Base-by-base conservation (phyloP, 2,329 filamentous ascomycete genomes). In the Fusarium sp. region DNA sequence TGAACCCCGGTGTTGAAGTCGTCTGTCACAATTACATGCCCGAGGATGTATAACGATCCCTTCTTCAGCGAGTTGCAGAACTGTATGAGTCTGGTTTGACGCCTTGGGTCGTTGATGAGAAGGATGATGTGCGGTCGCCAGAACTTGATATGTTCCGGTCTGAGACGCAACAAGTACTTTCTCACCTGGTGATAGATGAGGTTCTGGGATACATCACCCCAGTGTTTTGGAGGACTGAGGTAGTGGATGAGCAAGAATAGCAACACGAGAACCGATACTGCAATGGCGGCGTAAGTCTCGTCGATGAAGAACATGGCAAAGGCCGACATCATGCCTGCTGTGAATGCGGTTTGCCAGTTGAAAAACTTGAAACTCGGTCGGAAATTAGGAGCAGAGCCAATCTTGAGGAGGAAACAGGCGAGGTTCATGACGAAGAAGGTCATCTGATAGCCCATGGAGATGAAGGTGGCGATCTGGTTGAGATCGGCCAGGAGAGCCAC, bases 61-160 rank as follows among this genome's bases (percentile, higher is more conserved):
- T 97, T 97, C 81, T 97, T 97, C 81, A 97, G 85, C 0, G 94
- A 95, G 81, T 97, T 97, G 83, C 95, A 97, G 76, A 97, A 97
- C 68, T 95, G 94, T 3, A 97, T 96, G 45, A 97, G 88, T 48
- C 94, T 92, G 63, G 93, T 95, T 80, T 97, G 94, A 7, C 89
- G 89, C n/a, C 95, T 89, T 5, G 94, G 93, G 77, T 97, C 91
- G 79, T 96, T 97, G 73, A 97, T 91, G 63, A 97, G 89, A 0
- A 97, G 87, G 57, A 97, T 89, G 50, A 97, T 95, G 74, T 97
- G 95, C 1, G 95, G 95, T 61, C 95, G 89, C 95, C 95, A 97
- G 81, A 97, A 97, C 79, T 97, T 97, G 82, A 97, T 95, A 80
- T 97, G 95, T 77, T 97, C 95, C 39, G 94, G 94, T 59, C 91